Conservation (phyloP, 306 rosid species). For the Acacia confusa region DNA sequence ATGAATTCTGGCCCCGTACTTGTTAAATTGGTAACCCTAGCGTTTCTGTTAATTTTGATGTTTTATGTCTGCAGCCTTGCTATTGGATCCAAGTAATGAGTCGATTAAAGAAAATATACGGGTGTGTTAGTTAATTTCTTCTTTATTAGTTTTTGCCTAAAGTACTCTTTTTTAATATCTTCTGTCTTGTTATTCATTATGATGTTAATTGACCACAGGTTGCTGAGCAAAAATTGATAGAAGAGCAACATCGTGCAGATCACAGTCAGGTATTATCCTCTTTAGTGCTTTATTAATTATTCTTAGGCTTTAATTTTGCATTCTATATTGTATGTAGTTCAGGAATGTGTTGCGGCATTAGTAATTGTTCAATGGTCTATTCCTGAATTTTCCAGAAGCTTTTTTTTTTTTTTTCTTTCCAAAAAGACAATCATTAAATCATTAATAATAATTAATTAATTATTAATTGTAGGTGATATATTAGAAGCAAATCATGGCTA, state of each 20-base stretch:
- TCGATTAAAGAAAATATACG: constrained; percentile 76
- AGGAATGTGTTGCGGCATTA: neutral
- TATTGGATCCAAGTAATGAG: constrained; percentile 81
- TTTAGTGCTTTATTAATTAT: neutral
- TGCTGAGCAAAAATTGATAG: constrained; percentile 60
- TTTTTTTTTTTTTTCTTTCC: too few species aligned
- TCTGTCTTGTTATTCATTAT: constrained; percentile 19
- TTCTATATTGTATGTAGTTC: neutral
- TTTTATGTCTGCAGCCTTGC: constrained; percentile 65
- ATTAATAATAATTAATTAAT: neutral
- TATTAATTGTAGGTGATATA: neutral
- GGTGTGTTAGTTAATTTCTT: constrained; percentile 51
- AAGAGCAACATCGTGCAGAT: constrained; percentile 49
- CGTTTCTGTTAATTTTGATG: constrained; percentile 5
- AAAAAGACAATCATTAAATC: too few species aligned
- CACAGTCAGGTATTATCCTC: constrained; percentile 55
- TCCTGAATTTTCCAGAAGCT: neutral
- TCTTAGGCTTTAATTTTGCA: neutral
- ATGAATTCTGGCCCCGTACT: constrained; percentile 15
- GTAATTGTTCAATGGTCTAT: neutral
- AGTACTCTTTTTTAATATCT: neutral
- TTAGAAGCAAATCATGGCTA: neutral
- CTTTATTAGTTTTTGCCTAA: neutral
- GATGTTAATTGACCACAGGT: constrained; percentile 48
- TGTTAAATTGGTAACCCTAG: constrained; percentile 7